These are phyloP conservation scores for Amauroascus niger DNA, from an alignment of 2,329 filamentous ascomycete species.

Conservation along the genomic window DNA sequence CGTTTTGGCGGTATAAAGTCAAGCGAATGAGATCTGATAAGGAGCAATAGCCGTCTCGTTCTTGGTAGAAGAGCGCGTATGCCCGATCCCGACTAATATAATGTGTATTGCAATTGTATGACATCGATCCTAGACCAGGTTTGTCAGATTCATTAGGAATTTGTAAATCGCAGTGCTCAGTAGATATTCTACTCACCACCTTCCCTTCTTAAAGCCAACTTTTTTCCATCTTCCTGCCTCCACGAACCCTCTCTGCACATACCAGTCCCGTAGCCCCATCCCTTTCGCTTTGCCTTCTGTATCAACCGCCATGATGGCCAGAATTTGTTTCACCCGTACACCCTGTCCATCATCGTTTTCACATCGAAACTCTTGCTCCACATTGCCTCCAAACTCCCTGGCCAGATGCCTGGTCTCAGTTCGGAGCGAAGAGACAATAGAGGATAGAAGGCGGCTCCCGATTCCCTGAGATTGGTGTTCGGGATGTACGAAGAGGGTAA, in stretches of 20 bases:
- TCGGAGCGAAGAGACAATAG: conserved; percentile 24
- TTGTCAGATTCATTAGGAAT: neutral
- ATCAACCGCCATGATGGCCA: conserved; percentile 35
- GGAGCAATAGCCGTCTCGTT: no score
- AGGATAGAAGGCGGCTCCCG: conserved; percentile 27
- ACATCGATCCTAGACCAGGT: conserved; percentile 9
- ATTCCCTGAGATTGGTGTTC: conserved; percentile 26
- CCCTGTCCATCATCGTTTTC: conserved; percentile 17
- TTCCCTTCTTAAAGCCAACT: conserved; percentile 32
- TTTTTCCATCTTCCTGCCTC: conserved; percentile 31
- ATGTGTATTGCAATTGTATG: neutral
- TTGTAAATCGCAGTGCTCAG: neutral
- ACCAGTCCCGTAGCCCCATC: conserved; percentile 31
- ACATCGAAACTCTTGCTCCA: conserved; percentile 12
- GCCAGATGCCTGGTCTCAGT: conserved; percentile 19
- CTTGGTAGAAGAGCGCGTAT: no score
- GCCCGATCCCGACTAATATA: no score
- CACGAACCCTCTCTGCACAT: conserved; percentile 32
- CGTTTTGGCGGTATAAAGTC: no score
- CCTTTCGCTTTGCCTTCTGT: conserved; percentile 25
- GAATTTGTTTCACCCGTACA: conserved; percentile 24
- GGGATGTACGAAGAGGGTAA: conserved; percentile 33
- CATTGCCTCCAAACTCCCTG: conserved; percentile 17
- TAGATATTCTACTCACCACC: conserved; percentile 25
- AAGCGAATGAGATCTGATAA: no score